Conservation (phyloP, 1,284 basidiomycete species). For the Kalmanozyma brasiliensis region DNA sequence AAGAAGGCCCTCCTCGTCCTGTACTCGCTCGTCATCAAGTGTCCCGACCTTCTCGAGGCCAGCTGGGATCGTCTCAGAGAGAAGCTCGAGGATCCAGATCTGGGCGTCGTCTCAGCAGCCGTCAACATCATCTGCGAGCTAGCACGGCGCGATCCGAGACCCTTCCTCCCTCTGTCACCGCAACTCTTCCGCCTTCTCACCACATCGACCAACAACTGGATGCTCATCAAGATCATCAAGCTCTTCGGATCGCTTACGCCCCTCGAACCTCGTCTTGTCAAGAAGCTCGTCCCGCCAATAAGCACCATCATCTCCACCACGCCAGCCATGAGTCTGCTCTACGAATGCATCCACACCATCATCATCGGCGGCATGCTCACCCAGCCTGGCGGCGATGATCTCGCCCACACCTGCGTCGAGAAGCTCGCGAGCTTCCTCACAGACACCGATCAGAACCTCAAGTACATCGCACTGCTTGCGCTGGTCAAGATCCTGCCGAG, state of each 20-base stretch:
- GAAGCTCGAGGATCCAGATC: slow-evolving; percentile 70
- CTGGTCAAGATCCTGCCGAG: slow-evolving; percentile 94
- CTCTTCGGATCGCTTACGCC: slow-evolving; percentile 73
- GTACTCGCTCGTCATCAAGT: slow-evolving; percentile 70
- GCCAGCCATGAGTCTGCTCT: slow-evolving; percentile 91
- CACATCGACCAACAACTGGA: slow-evolving; percentile 97
- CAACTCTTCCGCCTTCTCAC: slow-evolving; percentile 94
- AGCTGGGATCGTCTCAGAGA: slow-evolving; percentile 76
- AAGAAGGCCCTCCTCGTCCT: slow-evolving; percentile 87
- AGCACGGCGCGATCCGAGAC: slow-evolving; percentile 70
- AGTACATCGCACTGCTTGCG: slow-evolving; percentile 92
- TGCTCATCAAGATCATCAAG: slow-evolving; percentile 99
- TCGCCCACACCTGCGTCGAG: slow-evolving; percentile 89
- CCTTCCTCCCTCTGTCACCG: slow-evolving; percentile 74
- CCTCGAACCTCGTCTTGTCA: slow-evolving; percentile 89
- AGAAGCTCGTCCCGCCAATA: slow-evolving; percentile 91
- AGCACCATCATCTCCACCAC: slow-evolving; percentile 95
- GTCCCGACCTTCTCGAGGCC: slow-evolving; percentile 55
- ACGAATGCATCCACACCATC: slow-evolving; percentile 98
- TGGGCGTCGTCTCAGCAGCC: slow-evolving; percentile 87
- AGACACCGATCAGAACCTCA: slow-evolving; percentile 94
- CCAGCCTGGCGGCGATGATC: slow-evolving; percentile 71
- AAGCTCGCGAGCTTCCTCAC: slow-evolving; percentile 92
- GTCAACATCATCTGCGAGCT: slow-evolving; percentile 96
- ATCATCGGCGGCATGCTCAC: slow-evolving; percentile 94